Base-by-base conservation (phyloP, 805 yeast species). In the Wickerhamiella allomyrinae region DNA sequence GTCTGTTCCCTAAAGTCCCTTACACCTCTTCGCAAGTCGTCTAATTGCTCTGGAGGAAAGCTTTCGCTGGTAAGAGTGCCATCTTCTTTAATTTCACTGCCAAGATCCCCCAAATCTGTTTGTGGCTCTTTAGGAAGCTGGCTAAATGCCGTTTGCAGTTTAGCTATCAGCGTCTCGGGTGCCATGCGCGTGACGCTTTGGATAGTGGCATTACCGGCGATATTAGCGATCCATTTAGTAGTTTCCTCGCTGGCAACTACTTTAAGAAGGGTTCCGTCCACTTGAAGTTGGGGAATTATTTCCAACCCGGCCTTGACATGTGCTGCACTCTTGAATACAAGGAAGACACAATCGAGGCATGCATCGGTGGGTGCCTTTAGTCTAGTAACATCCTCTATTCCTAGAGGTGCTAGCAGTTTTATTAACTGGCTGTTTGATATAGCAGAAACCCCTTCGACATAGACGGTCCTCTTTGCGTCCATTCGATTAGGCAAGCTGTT, bases 1-100 rank as follows among this genome's bases (percentile, higher is more conserved):
- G 56, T 44, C 20, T 46, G 46, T 29, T 44, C 41, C 39, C 57
- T 27, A 34, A 54, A 54, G 29, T 41, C 39, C 20, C 35, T 39
- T 25, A 54, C 49, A 11, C 50, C 57, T 14, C 39, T 41, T 14
- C 45, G 44, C 22, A 49, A 34, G n/a, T 23, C 40, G 13, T 44
- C 49, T 10, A 43, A 42, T 9, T 48, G 51, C 7, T n/a, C 41
- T 23, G 33, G 29, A 23, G 20, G 37, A 37, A 29, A 35, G 20
- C 24, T 17, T 27, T 27, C 25, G 29, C 29, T 22, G 13, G 21
- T 24, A 15, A 40, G 27, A 3, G 37, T 29, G 11, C 37, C 42
- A 19, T 40, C 42, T 22, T 33, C 38, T 13, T 25, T 25, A 5
- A 24, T 22, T 7, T 14, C 19, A 5, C 14, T 33, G 11, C 11